Evolutionary conservation across 352 stramenopile species (phyloP), one percentile per base, ranked within the genome.

Genomic region (Phytopythium kandeliae): DNA sequence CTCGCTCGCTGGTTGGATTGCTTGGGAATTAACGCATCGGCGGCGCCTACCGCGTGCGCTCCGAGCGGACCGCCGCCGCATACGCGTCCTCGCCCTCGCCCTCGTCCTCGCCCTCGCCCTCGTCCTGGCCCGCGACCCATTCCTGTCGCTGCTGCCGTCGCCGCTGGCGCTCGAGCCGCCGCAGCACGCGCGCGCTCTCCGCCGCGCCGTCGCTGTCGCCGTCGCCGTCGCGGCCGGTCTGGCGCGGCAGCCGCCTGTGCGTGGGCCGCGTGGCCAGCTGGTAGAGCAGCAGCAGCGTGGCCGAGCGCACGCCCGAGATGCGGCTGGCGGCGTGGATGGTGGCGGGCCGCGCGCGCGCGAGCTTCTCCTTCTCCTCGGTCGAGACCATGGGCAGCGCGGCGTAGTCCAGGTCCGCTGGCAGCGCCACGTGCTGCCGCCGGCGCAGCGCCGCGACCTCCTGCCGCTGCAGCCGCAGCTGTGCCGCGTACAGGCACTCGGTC

Each of bases 381-480:
- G 90, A 98, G 55, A 99, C 87, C 48, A 96, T 96, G n/a, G 94
- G 94, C 57, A 98, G 86, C 38, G 71, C 35, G 1, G 74, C 72
- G 67, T 98, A 99, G 60, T 95, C 71, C 37, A 99, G 82, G 65
- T 95, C 92, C 11, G 84, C 71, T 16, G 97, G 96, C 55, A 99
- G 98, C 47, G 75, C 59, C 22, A 97, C 76, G 54, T 96, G 90
- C 68, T 98, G 86, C 37, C 96, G 96, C 57, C 92, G 86, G 40
- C 94, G 74, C 74, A 97, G 98, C 26, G 88, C 89, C 53, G 97
- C 89, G 64, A 99, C 99, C 67, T 99, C 97, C 54, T 96, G 92
- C 54, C 95, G 74, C 65, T 98, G 95, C 17, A 95, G 62, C 15
- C 91, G 67, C 35, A 98, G 74, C 64, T 98, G 98, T 31, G 75